These are phyloP conservation scores for Schizopora paradoxa DNA, from an alignment of 1,284 basidiomycete genomes.

Conservation along the genomic window DNA sequence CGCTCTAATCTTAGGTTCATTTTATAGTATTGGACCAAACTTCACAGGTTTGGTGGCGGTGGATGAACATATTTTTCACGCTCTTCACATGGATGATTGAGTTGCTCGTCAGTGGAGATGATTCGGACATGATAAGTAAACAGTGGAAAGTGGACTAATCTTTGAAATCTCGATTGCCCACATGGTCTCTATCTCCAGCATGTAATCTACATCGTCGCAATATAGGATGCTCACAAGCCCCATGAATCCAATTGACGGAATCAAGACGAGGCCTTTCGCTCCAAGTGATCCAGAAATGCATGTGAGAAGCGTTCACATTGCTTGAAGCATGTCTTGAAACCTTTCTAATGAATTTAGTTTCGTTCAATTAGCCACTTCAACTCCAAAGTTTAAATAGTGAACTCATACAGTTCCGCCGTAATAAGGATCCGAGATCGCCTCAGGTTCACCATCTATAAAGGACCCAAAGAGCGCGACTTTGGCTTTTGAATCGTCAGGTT, in stretches of 20 bases:
- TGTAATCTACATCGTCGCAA: no score
- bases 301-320: conserved; percentile 64
- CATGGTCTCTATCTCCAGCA: background rate
- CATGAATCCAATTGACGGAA: no score
- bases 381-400: background rate
- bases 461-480: conserved; percentile 69
- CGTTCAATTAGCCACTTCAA: background rate
- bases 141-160: conserved; percentile 74
- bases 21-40: conserved; percentile 68
- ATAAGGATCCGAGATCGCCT: conserved; percentile 74
- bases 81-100: conserved; percentile 77
- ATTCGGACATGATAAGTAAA: conserved; percentile 46
- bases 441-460: conserved; percentile 54
- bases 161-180: conserved; percentile 5
- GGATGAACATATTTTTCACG: conserved; percentile 84
- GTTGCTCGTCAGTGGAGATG: conserved; percentile 71
- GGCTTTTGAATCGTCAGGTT: conserved; percentile 51
- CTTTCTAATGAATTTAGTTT: conserved; percentile 42
- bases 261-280: no score
- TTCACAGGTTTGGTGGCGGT: conserved; percentile 86
- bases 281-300: conserved; percentile 65
- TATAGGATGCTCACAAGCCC: no score
- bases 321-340: conserved; percentile 55
- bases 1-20: conserved; percentile 4
- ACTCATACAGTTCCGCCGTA: conserved; percentile 59